Evolutionary conservation across 2,329 filamentous ascomycete species (phyloP).

Genomic region (Teratosphaeria viscida): DNA sequence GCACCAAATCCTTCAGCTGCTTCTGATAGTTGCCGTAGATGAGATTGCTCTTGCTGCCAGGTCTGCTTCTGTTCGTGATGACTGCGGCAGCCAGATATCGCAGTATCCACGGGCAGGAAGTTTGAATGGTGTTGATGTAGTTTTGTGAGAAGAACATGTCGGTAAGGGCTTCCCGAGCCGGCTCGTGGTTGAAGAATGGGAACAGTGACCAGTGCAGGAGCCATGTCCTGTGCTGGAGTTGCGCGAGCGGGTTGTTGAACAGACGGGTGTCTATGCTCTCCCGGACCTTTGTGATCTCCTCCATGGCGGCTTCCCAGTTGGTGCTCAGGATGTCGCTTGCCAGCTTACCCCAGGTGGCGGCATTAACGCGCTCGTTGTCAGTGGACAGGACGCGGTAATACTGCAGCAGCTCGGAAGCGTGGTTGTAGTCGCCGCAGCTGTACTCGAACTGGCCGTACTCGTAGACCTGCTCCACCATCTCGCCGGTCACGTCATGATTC

Average conservation of each 20-base stretch:
- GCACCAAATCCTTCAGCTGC: slow-evolving; percentile 93
- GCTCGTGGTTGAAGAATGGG: slow-evolving; percentile 96
- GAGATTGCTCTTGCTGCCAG: slow-evolving; percentile 89
- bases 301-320: slow-evolving; percentile 89
- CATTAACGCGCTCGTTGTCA: slow-evolving; percentile 93
- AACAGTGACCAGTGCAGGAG: slow-evolving; percentile 97
- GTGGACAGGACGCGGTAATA: slow-evolving; percentile 97
- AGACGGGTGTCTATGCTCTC: slow-evolving; percentile 88
- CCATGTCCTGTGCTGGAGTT: slow-evolving; percentile 94
- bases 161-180: slow-evolving; percentile 78
- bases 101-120: slow-evolving; percentile 89
- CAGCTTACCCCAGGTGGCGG: slow-evolving; percentile 95
- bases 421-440: slow-evolving; percentile 86
- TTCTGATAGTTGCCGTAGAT: slow-evolving; percentile 96
- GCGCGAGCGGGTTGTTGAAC: slow-evolving; percentile 90
- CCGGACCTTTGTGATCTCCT: slow-evolving; percentile 82
- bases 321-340: slow-evolving; percentile 90
- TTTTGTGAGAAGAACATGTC: slow-evolving; percentile 94
- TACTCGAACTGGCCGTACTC: slow-evolving; percentile 97
- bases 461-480: slow-evolving; percentile 93
- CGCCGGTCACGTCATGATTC: slow-evolving; percentile 83
- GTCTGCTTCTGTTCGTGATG: slow-evolving; percentile 64
- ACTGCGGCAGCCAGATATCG: slow-evolving; percentile 90
- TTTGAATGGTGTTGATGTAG: slow-evolving; percentile 99
- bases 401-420: slow-evolving; percentile 86